phyloP scores from a whole-genome alignment of 1,284 basidiomycete species.

The Ganoderma sinense region DNA sequence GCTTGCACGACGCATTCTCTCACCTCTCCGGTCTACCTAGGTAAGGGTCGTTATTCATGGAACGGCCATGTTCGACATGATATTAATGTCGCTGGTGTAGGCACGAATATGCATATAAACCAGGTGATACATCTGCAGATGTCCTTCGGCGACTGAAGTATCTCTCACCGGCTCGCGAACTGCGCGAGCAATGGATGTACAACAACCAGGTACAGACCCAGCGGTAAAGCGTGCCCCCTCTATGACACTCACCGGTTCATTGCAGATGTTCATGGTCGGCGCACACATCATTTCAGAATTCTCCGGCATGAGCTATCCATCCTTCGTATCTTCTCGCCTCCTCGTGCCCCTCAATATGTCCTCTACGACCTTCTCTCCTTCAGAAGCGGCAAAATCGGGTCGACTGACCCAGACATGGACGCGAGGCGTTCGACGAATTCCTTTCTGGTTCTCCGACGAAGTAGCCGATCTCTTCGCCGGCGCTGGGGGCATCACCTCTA shows the following conservation, averaged over 20 bases:
- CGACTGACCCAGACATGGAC: slow-evolving; percentile 44
- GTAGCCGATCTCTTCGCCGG: slow-evolving; percentile 39
- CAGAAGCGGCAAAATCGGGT: slow-evolving; percentile 41
- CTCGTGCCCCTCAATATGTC: slow-evolving; percentile 44
- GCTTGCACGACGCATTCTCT: slow-evolving; percentile 46
- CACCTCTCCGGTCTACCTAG: slow-evolving; percentile 36
- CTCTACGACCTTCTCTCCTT: slow-evolving; percentile 44
- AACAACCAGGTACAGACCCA: slow-evolving; percentile 47
- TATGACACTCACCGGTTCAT: neutral
- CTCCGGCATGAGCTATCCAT: slow-evolving; percentile 39
- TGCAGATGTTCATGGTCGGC: slow-evolving; percentile 29
- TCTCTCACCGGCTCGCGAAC: slow-evolving; percentile 40
- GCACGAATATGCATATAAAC: slow-evolving; percentile 45
- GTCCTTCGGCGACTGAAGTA: slow-evolving; percentile 28
- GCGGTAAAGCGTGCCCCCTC: neutral
- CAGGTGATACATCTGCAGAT: slow-evolving; percentile 37
- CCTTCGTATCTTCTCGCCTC: slow-evolving; percentile 40
- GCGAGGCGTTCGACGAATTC: slow-evolving; percentile 35
- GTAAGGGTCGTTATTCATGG: slow-evolving; percentile 21
- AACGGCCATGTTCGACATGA: neutral
- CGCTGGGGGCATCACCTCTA: slow-evolving; percentile 43
- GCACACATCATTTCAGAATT: slow-evolving; percentile 45
- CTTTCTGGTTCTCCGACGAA: slow-evolving; percentile 38
- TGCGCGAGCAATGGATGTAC: slow-evolving; percentile 51
- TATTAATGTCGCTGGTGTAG: slow-evolving; percentile 7